These are phyloP conservation scores for Globisporangium okanoganense DNA, from an alignment of 352 stramenopile species.

Conservation along the genomic window DNA sequence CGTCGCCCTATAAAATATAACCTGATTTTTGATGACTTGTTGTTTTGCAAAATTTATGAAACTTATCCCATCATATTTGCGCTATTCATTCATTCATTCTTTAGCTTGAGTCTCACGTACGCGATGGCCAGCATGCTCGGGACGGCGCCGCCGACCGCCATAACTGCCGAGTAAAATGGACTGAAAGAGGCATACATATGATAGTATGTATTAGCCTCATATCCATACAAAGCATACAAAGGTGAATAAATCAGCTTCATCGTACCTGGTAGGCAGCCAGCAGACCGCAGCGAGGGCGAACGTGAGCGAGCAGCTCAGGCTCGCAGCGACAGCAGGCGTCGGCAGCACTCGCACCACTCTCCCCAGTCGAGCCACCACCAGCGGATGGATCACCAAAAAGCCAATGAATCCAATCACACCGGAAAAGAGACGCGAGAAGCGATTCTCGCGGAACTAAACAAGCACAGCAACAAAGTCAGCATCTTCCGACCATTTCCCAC, in stretches of 20 bases:
- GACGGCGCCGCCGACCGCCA: conserved; percentile 27
- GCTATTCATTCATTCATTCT: conserved; percentile 28
- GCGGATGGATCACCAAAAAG: conserved; percentile 50
- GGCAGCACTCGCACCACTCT: conserved; percentile 30
- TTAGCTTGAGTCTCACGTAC: conserved; percentile 24
- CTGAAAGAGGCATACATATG: conserved; percentile 16
- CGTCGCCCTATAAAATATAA: no score
- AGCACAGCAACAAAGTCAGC: neutral
- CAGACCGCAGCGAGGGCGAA: conserved; percentile 40
- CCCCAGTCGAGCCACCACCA: conserved; percentile 28
- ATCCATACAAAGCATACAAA: neutral
- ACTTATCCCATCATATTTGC: neutral
- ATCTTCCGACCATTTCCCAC: neutral
- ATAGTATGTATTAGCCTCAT: neutral
- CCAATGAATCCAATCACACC: conserved; percentile 61
- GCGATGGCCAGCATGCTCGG: conserved; percentile 27
- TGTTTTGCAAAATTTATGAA: neutral
- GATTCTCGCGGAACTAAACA: conserved; percentile 49
- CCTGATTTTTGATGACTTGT: neutral
- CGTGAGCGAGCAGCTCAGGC: conserved; percentile 41
- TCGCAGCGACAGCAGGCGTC: conserved; percentile 40
- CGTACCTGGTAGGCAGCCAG: conserved; percentile 53
- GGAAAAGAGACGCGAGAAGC: conserved; percentile 62
- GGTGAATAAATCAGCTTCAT: neutral
- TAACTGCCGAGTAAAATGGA: conserved; percentile 41